Evolutionary conservation across 257 asterid genomes (phyloP).

Genomic region (Cinchona pubescens): DNA sequence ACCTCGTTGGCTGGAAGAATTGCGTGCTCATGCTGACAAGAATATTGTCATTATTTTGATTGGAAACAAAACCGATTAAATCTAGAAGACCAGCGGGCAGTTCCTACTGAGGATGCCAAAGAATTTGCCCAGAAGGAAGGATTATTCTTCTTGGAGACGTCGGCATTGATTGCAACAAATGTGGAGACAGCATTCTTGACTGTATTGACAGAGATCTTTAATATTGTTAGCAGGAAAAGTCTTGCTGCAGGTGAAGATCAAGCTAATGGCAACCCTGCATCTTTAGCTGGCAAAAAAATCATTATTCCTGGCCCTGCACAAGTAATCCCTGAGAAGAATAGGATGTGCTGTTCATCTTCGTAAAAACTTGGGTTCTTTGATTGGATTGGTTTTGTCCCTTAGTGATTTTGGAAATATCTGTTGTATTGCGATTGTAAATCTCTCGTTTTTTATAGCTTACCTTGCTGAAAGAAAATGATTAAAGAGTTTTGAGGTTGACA

Average conservation of each 20-base stretch:
- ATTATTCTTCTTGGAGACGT: conserved; percentile 71
- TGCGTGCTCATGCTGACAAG: conserved; percentile 51
- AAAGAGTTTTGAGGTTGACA: conserved; percentile 11
- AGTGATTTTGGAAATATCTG: conserved; percentile 7
- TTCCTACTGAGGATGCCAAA: conserved; percentile 74
- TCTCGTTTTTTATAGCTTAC: conserved; percentile 9
- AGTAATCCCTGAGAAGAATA: conserved; percentile 63
- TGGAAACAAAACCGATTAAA: conserved; percentile 76
- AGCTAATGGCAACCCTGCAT: conserved; percentile 48
- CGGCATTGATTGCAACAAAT: conserved; percentile 61
- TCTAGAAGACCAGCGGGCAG: conserved; percentile 64
- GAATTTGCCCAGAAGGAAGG: conserved; percentile 70
- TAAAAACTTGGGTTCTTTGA: background rate
- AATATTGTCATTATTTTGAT: conserved; percentile 68
- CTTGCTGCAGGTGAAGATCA: conserved; percentile 53
- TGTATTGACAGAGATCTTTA: conserved; percentile 65
- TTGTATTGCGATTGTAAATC: conserved; percentile 18
- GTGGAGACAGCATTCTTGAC: conserved; percentile 67
- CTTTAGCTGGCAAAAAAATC: conserved; percentile 63
- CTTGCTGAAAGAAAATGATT: conserved; percentile 9
- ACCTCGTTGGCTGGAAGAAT: conserved; percentile 69
- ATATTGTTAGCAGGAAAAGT: conserved; percentile 55
- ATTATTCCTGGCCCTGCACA: conserved; percentile 65
- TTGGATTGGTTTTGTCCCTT: background rate
- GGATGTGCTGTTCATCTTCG: conserved; percentile 56